Percentiles rank a stretch among this genome's conserved stretches.
These are phyloP conservation scores for Lotus japonicus DNA, from an alignment of 306 rosid genomes.

Conservation along the genomic window DNA sequence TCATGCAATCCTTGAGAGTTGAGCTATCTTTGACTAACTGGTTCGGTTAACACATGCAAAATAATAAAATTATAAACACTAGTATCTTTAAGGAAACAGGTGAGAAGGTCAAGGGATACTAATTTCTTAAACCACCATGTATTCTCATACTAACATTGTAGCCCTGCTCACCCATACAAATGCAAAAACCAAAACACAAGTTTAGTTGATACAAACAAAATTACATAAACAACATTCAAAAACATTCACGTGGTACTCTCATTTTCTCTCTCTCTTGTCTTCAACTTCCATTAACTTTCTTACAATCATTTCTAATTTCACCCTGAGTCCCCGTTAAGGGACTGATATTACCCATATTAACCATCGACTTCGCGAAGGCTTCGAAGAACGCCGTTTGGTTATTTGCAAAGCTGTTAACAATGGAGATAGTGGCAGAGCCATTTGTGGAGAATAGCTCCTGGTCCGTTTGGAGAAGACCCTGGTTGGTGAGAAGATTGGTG, in stretches of 20 bases:
- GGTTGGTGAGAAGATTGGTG: slow-evolving; percentile 29
- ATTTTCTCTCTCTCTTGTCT: background rate
- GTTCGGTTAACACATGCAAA: too few relatives aligned
- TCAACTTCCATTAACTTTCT: slow-evolving; percentile 54
- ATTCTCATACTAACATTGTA: too few relatives aligned
- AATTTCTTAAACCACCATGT: too few relatives aligned
- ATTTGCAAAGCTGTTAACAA: slow-evolving; percentile 45
- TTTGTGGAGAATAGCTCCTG: slow-evolving; percentile 46
- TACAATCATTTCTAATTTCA: slow-evolving; percentile 52
- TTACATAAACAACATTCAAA: background rate
- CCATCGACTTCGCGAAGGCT: slow-evolving; percentile 57
- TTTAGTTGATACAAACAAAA: background rate
- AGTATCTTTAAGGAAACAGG: too few relatives aligned
- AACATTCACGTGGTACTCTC: background rate
- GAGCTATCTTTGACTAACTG: too few relatives aligned
- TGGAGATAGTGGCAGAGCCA: slow-evolving; percentile 42
- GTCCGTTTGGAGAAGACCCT: slow-evolving; percentile 53
- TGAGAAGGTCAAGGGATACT: too few relatives aligned
- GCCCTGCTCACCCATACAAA: too few relatives aligned
- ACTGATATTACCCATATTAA: slow-evolving; percentile 68
- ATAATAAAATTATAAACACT: too few relatives aligned
- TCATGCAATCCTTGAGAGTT: too few relatives aligned
- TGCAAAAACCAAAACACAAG: too few relatives aligned
- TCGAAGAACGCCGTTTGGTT: slow-evolving; percentile 47
- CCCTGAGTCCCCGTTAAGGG: slow-evolving; percentile 54